Percentiles rank a stretch among this genome's conserved stretches.
phyloP scores from a whole-genome alignment of 1,284 basidiomycete species.

The Veloboletus limbatus region DNA sequence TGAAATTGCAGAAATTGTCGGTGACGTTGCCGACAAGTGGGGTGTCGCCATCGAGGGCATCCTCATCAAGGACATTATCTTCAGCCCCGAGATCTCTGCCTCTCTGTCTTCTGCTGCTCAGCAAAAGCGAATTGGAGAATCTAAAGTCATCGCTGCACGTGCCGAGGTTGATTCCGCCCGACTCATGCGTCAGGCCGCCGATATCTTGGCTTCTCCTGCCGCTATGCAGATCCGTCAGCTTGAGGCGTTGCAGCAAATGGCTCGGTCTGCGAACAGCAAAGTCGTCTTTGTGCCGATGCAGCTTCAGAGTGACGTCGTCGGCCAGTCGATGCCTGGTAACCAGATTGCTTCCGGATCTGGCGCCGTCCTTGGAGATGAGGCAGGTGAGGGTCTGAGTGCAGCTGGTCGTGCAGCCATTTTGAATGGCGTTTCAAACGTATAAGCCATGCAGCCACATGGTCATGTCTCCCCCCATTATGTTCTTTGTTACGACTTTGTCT shows the following conservation, averaged over 20 bases:
- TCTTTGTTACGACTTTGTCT: not conserved
- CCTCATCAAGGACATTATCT: constrained; percentile 92
- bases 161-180: constrained; percentile 94
- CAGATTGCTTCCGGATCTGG: constrained; percentile 38
- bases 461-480: not conserved
- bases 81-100: constrained; percentile 88
- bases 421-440: constrained; percentile 48
- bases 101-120: constrained; percentile 92
- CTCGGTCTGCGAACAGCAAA: constrained; percentile 77
- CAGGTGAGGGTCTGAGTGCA: constrained; percentile 42
- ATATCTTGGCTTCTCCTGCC: constrained; percentile 88
- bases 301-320: constrained; percentile 68
- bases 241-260: constrained; percentile 77
- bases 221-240: constrained; percentile 98
- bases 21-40: constrained; percentile 87
- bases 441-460: constrained; percentile 10
- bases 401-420: constrained; percentile 53
- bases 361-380: constrained; percentile 40
- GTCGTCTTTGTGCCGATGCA: constrained; percentile 96
- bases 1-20: constrained; percentile 94
- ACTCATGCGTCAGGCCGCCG: constrained; percentile 91
- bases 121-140: constrained; percentile 93
- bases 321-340: constrained; percentile 40
- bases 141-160: constrained; percentile 93
- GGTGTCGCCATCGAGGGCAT: constrained; percentile 94